Percentiles rank a stretch among this genome's conserved stretches.
Conservation (phyloP, 169 alveolate species). For the Plasmodium adleri region DNA sequence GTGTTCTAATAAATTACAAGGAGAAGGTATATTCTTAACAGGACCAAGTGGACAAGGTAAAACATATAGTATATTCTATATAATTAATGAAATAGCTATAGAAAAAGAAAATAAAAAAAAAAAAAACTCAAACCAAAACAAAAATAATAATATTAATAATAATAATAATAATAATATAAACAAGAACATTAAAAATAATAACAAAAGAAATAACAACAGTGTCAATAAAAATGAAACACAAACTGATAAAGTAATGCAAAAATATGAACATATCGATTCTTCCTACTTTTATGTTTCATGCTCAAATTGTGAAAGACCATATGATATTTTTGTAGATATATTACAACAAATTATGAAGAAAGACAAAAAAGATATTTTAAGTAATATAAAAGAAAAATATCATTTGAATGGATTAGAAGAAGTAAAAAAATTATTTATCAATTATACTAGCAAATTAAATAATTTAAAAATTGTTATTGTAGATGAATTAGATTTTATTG, state of each 20-base stretch:
- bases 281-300: constrained; percentile 70
- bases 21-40: constrained; percentile 62
- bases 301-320: constrained; percentile 62
- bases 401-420: constrained; percentile 62
- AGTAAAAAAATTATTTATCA: constrained; percentile 48
- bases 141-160: too few species aligned
- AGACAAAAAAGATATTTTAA: constrained; percentile 35
- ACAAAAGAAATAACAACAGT: constrained; percentile 17
- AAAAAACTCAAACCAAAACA: neutral
- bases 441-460: constrained; percentile 57
- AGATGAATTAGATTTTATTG: constrained; percentile 68
- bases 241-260: too few species aligned
- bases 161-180: too few species aligned
- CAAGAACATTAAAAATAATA: neutral
- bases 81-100: constrained; percentile 56
- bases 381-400: constrained; percentile 43
- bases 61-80: constrained; percentile 68
- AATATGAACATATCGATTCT: constrained; percentile 45
- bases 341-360: constrained; percentile 60
- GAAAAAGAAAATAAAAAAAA: constrained; percentile 32
- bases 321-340: constrained; percentile 64
- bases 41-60: constrained; percentile 75
- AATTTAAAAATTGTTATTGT: constrained; percentile 67
- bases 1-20: constrained; percentile 32
- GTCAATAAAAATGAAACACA: neutral